These are phyloP conservation scores for Solanum gandarillasii DNA, from an alignment of 257 asterid species.

Conservation along the genomic window DNA sequence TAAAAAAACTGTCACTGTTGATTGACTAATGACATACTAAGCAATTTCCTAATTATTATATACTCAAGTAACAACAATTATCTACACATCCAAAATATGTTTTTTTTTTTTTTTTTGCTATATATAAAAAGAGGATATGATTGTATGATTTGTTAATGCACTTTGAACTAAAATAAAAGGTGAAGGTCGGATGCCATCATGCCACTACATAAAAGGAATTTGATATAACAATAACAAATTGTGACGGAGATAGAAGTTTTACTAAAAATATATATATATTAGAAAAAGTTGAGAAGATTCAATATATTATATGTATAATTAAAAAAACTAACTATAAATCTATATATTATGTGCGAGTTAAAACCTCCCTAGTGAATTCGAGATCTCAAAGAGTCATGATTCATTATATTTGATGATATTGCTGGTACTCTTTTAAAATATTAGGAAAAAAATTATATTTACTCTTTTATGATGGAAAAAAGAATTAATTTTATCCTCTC, in stretches of 20 bases:
- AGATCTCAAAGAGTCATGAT: too few relatives aligned
- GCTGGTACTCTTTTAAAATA: too few relatives aligned
- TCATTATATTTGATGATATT: too few relatives aligned
- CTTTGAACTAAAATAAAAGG: background rate
- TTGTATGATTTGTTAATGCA: background rate
- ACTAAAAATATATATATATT: too few relatives aligned
- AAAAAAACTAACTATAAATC: too few relatives aligned
- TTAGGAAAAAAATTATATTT: too few relatives aligned
- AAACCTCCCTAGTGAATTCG: too few relatives aligned
- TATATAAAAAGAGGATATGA: background rate
- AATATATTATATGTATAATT: too few relatives aligned
- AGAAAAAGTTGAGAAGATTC: too few relatives aligned
- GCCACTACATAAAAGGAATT: background rate
- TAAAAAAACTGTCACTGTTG: background rate
- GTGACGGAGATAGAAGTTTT: background rate
- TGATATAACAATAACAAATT: background rate
- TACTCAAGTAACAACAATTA: background rate
- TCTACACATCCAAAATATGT: background rate
- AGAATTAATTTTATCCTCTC: too few relatives aligned
- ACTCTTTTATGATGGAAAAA: background rate
- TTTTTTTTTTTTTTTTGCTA: background rate
- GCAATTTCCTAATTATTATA: background rate
- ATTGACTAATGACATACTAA: background rate
- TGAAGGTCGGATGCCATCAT: background rate
- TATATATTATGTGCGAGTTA: too few relatives aligned